Percentiles rank a stretch among this genome's conserved stretches.
Evolutionary conservation across 345 rosid species (phyloP).

Genomic region (Odontarrhena argentea): DNA sequence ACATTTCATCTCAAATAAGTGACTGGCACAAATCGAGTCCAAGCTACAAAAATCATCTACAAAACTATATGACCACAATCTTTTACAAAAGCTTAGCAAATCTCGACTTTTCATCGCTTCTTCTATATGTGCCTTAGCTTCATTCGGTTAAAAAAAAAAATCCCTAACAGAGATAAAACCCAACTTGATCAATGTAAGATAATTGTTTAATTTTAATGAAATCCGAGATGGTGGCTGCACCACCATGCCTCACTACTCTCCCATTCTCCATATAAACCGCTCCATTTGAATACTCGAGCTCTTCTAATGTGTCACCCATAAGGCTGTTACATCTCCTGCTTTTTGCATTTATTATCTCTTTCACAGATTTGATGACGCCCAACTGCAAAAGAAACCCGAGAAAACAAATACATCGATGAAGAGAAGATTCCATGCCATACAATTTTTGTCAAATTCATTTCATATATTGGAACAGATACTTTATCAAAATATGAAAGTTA

Average conservation of each 20-base stretch:
- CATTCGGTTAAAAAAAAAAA: background rate
- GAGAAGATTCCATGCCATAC: background rate
- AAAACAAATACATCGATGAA: conserved; percentile 18
- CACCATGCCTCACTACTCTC: conserved; percentile 64
- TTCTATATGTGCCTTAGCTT: background rate
- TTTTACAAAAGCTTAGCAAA: too few species aligned
- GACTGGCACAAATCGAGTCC: too few species aligned
- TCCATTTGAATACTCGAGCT: conserved; percentile 84
- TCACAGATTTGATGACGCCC: conserved; percentile 87
- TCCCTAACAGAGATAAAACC: conserved; percentile 28
- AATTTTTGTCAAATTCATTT: background rate
- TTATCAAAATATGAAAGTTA: background rate
- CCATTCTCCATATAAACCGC: conserved; percentile 33
- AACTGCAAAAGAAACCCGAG: conserved; percentile 43
- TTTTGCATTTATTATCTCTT: conserved; percentile 50
- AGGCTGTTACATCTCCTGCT: conserved; percentile 72
- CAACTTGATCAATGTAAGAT: conserved; percentile 51
- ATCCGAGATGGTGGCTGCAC: conserved; percentile 56
- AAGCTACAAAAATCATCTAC: too few species aligned
- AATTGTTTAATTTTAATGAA: conserved; percentile 66
- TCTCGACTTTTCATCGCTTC: background rate
- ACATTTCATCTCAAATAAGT: too few species aligned
- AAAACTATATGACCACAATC: too few species aligned
- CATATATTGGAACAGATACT: background rate
- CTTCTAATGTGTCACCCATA: conserved; percentile 98